These are phyloP conservation scores for Purpureocillium lavendulum DNA, from an alignment of 2,329 filamentous ascomycete genomes.

Conservation along the genomic window DNA sequence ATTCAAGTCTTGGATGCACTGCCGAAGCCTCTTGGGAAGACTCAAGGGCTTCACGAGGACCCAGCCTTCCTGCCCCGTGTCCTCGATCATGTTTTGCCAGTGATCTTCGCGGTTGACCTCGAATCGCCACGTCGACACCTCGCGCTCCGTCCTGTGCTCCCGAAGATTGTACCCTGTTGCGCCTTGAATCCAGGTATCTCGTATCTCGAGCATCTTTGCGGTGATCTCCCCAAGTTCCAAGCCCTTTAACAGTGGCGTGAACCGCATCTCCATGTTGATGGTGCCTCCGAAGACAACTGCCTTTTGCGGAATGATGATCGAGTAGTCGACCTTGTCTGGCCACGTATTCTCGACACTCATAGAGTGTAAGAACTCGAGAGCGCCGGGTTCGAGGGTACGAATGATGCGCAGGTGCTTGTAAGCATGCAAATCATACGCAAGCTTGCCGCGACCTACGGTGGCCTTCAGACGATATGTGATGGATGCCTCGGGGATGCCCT, in stretches of 20 bases:
- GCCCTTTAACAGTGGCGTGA: conserved; percentile 84
- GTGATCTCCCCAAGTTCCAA: conserved; percentile 77
- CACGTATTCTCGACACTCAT: conserved; percentile 97
- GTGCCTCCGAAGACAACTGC: conserved; percentile 89
- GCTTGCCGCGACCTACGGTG: conserved; percentile 76
- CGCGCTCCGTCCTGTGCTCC: conserved; percentile 55
- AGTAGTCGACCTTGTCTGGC: conserved; percentile 97
- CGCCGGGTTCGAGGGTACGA: conserved; percentile 66
- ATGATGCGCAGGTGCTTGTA: conserved; percentile 74
- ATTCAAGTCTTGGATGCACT: conserved; percentile 85
- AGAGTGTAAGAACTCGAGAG: conserved; percentile 71
- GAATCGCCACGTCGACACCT: conserved; percentile 53
- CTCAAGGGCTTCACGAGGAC: conserved; percentile 52
- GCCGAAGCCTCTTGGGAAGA: conserved; percentile 72
- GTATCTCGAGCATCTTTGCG: conserved; percentile 70
- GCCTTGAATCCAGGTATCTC: conserved; percentile 54
- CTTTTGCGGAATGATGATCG: conserved; percentile 86
- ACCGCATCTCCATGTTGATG: conserved; percentile 74
- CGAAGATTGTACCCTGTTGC: conserved; percentile 36
- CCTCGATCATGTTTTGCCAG: conserved; percentile 61
- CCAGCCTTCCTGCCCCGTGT: conserved; percentile 60
- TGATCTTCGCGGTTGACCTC: conserved; percentile 49
- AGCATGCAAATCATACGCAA: conserved; percentile 77
- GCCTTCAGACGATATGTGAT: conserved; percentile 89
- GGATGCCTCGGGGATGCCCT: conserved; percentile 78